Evolutionary conservation across 2,329 filamentous ascomycete genomes (phyloP).

Genomic region (Penicillium verrucosum): DNA sequence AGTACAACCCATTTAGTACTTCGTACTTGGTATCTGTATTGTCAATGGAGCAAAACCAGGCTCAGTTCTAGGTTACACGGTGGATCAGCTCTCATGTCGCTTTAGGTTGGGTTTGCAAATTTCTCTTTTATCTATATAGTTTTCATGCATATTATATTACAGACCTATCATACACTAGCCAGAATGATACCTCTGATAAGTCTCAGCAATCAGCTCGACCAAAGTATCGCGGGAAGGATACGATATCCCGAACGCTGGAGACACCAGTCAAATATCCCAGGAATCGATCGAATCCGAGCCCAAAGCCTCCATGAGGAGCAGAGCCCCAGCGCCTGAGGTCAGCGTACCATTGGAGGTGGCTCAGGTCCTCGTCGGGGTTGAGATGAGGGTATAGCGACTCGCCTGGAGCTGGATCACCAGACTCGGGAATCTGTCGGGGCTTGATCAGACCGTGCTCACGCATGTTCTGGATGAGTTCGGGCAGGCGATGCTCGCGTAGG

Average conservation of each 20-base stretch:
- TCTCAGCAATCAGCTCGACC: slow-evolving; percentile 52
- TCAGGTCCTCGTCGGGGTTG: slow-evolving; percentile 39
- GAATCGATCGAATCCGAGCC: slow-evolving; percentile 83
- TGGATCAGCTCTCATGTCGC: not conserved
- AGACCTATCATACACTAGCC: slow-evolving; percentile 18
- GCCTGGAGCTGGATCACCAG: slow-evolving; percentile 15
- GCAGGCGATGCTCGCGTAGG: slow-evolving; percentile 77
- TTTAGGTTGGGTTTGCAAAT: not conserved
- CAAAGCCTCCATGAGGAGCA: slow-evolving; percentile 87
- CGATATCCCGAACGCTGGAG: slow-evolving; percentile 77
- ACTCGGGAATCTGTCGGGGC: slow-evolving; percentile 18
- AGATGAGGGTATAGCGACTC: slow-evolving; percentile 37
- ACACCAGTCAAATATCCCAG: slow-evolving; percentile 80
- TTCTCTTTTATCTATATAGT: not conserved
- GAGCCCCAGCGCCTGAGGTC: slow-evolving; percentile 89
- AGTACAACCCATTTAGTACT: not conserved
- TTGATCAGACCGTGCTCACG: slow-evolving; percentile 59
- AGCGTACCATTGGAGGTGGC: slow-evolving; percentile 76
- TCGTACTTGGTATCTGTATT: not conserved
- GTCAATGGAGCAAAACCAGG: not conserved
- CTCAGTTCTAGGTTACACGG: not conserved
- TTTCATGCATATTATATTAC: slow-evolving; percentile 16
- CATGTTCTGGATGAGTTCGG: slow-evolving; percentile 69
- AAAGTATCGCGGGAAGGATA: slow-evolving; percentile 74
- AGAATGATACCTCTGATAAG: not conserved